Conservation (phyloP, 768 basidiomycete species). For the Boletellus sp. region DNA sequence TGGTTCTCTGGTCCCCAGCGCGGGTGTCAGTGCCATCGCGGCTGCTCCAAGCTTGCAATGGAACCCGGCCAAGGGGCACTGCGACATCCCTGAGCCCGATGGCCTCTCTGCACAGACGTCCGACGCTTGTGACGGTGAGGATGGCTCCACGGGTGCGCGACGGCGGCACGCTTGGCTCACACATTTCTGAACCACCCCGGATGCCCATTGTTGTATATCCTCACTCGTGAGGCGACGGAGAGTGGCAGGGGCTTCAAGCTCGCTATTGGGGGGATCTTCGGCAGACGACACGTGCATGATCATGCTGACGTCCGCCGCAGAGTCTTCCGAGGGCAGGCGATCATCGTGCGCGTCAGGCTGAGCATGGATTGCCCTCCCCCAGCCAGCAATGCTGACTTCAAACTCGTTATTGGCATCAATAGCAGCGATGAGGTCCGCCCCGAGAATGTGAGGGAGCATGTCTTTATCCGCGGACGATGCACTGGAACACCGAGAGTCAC, state of each 20-base stretch:
- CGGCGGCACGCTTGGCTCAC: slow-evolving; percentile 13
- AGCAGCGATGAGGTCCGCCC: slow-evolving; percentile 26
- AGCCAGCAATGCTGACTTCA: slow-evolving; percentile 11
- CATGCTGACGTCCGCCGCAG: slow-evolving; percentile 19
- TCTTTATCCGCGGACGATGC: slow-evolving; percentile 18
- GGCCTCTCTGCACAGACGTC: slow-evolving; percentile 28
- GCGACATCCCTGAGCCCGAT: slow-evolving; percentile 16
- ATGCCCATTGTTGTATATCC: slow-evolving; percentile 26
- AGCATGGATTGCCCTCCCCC: not conserved
- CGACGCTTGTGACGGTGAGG: slow-evolving; percentile 25
- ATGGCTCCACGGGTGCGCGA: slow-evolving; percentile 9
- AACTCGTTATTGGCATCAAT: slow-evolving; percentile 27
- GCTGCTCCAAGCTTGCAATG: slow-evolving; percentile 17
- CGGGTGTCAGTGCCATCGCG: not conserved
- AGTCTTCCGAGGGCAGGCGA: slow-evolving; percentile 14
- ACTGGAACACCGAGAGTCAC: slow-evolving; percentile 18
- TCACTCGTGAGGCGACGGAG: slow-evolving; percentile 17
- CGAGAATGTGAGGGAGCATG: slow-evolving; percentile 25
- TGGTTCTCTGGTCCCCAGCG: not conserved
- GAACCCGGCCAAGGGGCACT: slow-evolving; percentile 24
- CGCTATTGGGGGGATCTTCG: slow-evolving; percentile 9
- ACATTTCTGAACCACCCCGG: slow-evolving; percentile 25
- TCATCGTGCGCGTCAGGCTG: slow-evolving; percentile 8
- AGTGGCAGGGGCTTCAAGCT: slow-evolving; percentile 4
- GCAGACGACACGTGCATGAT: slow-evolving; percentile 18